Percentiles rank a stretch among this genome's conserved stretches.
Evolutionary conservation across 2,329 filamentous ascomycete species (phyloP).

Genomic region (Lomentospora prolificans): DNA sequence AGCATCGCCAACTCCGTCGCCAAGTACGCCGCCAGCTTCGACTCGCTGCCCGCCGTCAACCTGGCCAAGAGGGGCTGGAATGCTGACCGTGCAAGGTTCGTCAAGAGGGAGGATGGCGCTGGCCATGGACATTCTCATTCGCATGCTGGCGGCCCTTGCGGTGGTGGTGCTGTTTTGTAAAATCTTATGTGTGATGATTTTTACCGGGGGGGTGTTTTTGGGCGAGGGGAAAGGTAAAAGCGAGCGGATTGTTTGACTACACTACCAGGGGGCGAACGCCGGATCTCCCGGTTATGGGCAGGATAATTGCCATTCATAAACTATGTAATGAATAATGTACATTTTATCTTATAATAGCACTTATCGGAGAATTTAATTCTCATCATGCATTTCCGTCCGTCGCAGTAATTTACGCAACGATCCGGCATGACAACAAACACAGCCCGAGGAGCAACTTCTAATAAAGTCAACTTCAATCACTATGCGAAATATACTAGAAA

Average conservation of each 20-base stretch:
- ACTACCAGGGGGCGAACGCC: too few species aligned
- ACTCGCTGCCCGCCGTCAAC: constrained; percentile 21
- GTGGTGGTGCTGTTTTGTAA: constrained; percentile 13
- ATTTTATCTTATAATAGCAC: too few species aligned
- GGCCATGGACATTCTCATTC: constrained; percentile 11
- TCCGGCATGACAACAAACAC: too few species aligned
- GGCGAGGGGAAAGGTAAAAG: not conserved
- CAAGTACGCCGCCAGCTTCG: constrained; percentile 29
- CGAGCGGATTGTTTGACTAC: too few species aligned
- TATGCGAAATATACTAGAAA: too few species aligned
- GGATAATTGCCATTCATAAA: not conserved
- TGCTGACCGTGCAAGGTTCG: constrained; percentile 19
- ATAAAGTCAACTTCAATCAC: too few species aligned
- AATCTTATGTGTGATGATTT: not conserved
- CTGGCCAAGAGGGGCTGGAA: constrained; percentile 19
- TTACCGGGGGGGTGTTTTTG: not conserved
- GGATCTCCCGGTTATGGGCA: too few species aligned
- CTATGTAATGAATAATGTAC: not conserved
- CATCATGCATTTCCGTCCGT: too few species aligned
- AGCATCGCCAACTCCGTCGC: constrained; percentile 30
- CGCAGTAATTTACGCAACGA: too few species aligned
- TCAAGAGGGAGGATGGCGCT: constrained; percentile 16
- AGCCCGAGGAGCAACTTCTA: too few species aligned
- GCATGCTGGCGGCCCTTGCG: constrained; percentile 22
- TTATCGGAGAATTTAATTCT: too few species aligned